A percentile compares a stretch with the other conserved stretches of the same genome.
phyloP scores from a whole-genome alignment of 2,329 filamentous ascomycete genomes.

The Didymella sp. region DNA sequence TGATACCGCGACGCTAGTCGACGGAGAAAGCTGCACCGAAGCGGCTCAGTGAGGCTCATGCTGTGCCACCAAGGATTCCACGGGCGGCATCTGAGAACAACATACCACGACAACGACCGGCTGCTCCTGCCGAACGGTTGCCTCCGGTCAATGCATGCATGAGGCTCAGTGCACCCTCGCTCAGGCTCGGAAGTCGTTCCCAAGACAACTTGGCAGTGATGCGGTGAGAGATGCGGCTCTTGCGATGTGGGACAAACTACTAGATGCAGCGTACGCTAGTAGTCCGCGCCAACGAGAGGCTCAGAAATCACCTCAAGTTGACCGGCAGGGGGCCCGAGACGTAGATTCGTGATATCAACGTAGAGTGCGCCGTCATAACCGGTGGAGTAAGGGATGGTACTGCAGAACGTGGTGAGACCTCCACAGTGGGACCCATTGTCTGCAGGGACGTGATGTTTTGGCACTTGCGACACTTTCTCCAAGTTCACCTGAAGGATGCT shows the following conservation, averaged over 20 bases:
- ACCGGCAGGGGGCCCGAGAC: slow-evolving; percentile 6
- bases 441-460: slow-evolving; percentile 14
- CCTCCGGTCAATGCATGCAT: slow-evolving; percentile 15
- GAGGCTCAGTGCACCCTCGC: slow-evolving; percentile 9
- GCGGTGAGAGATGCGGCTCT: slow-evolving; percentile 20
- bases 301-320: slow-evolving; percentile 1
- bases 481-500: slow-evolving; percentile 1
- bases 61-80: slow-evolving; percentile 6
- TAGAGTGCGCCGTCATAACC: slow-evolving; percentile 16
- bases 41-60: slow-evolving; percentile 18
- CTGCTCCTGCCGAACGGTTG: slow-evolving; percentile 4
- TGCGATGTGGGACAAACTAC: slow-evolving; percentile 16
- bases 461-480: slow-evolving; percentile 4
- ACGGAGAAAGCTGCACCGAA: slow-evolving; percentile 15
- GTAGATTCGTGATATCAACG: background rate
- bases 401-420: slow-evolving; percentile 6
- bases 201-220: slow-evolving; percentile 19
- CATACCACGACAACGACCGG: slow-evolving; percentile 3
- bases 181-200: slow-evolving; percentile 8
- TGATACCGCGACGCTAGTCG: slow-evolving; percentile 8
- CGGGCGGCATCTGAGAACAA: slow-evolving; percentile 5
- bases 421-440: slow-evolving; percentile 14
- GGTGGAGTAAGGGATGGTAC: slow-evolving; percentile 12
- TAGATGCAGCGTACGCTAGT: slow-evolving; percentile 10
- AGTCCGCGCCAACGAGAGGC: slow-evolving; percentile 16